Base-by-base conservation (phyloP, 306 rosid genomes). In the Cucurbita pepo region DNA sequence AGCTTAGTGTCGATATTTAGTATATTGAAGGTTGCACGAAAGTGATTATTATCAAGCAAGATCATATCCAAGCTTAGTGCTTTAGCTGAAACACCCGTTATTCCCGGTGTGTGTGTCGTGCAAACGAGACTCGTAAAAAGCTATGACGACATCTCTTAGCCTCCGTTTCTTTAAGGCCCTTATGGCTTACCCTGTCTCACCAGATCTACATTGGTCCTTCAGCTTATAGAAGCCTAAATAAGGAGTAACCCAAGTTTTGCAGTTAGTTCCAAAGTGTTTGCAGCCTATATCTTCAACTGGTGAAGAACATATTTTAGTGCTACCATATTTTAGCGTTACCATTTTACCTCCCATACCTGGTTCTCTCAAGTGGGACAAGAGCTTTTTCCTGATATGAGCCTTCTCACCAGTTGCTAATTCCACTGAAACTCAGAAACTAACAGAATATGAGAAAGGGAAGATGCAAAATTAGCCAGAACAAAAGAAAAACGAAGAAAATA, bases 361-460 rank as follows among this genome's bases (percentile, higher is more conserved):
- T 82, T 94, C 98, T 73, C 96, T 85, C 82, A 89, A 74, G 22
- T 21, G 22, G 22, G 22, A 21, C 22, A n/a, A n/a, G 82, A 94
- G 86, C 78, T 89, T 94, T 77, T 90, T 90, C 79, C 86, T 85
- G 75, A 91, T 82, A 81, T 94, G 90, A 47, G 69, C 60, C 83
- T 94, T 94, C 92, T 94, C 96, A 83, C 85, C 97, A 16, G 1
- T 81, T 91, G 86, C 86, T 80, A 71, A 94, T 87, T 51, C 96
- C 97, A 74, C 98, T 94, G 90, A 67, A 83, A 70, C 72, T 21
- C 83, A 56, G 21, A 74, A 65, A 51, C 14, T 11, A 30, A 1
- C 62, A 1, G 10, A 56, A 8, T 16, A 56, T 54, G 56, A 56
- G 58, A 50, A 38, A 44, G 21, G 7, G 10, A 40, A 47, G 15